Evolutionary conservation across 2,329 filamentous ascomycete species (phyloP).

Genomic region (Penicillium freii): DNA sequence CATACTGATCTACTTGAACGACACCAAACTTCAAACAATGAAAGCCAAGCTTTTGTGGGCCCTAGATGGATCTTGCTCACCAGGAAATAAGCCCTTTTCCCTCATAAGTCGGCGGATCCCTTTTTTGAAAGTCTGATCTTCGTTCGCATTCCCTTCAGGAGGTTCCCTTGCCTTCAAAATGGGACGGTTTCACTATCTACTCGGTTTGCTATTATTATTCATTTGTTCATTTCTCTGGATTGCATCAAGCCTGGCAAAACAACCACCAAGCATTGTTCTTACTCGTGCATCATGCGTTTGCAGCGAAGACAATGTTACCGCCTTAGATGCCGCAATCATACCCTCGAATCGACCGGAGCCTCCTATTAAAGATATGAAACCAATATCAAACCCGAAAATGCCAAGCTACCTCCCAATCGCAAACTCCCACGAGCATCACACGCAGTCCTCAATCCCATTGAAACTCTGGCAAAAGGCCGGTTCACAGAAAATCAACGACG

Average conservation of each 20-base stretch:
- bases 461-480: conserved; percentile 20
- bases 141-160: neutral
- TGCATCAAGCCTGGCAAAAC: neutral
- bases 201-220: conserved; percentile 7
- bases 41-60: neutral
- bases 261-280: neutral
- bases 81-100: neutral
- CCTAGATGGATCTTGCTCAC: neutral
- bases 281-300: neutral
- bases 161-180: neutral
- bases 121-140: neutral
- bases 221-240: conserved; percentile 10
- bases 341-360: neutral
- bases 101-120: neutral
- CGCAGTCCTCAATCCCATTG: conserved; percentile 3
- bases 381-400: neutral
- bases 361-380: neutral
- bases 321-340: neutral
- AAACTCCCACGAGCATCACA: neutral
- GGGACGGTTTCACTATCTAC: conserved; percentile 9
- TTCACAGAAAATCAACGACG: conserved; percentile 1
- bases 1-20: neutral
- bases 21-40: neutral
- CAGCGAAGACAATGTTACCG: neutral
- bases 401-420: conserved; percentile 1